Conservation (phyloP, 208 protist genomes). For the Porcisia hertigi region DNA sequence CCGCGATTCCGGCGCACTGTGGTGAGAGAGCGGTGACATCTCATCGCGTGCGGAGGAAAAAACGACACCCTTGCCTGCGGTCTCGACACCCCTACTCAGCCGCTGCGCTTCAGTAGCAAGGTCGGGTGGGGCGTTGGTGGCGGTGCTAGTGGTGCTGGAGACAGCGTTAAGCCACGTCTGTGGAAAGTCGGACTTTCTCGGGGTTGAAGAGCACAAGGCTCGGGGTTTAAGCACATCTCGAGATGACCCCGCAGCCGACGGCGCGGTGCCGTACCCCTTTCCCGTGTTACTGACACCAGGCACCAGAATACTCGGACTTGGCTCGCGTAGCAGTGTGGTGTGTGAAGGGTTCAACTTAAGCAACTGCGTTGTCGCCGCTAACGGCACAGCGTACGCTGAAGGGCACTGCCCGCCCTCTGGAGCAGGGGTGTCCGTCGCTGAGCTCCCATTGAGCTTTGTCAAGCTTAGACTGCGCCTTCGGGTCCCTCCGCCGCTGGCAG, state of each 20-base stretch:
- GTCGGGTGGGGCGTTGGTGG: neutral
- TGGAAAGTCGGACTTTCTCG: neutral
- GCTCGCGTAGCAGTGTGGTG: conserved; percentile 19
- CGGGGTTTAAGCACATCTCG: neutral
- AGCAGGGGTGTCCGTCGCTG: neutral
- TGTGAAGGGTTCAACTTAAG: neutral
- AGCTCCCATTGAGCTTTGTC: neutral
- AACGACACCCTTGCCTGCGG: neutral
- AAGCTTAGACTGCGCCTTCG: neutral
- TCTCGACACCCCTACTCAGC: neutral
- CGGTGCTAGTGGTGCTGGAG: neutral
- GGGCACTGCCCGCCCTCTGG: neutral
- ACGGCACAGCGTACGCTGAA: neutral
- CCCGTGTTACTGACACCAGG: neutral
- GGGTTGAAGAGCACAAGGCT: neutral
- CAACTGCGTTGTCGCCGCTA: neutral
- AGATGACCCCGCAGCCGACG: neutral
- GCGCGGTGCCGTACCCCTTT: conserved; percentile 19
- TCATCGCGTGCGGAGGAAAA: no score
- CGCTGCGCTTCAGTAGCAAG: neutral
- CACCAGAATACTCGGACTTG: conserved; percentile 5
- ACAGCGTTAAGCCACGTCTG: neutral
- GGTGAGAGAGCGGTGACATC: neutral
- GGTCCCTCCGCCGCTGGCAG: conserved; percentile 7
- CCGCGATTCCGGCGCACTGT: neutral